phyloP scores from a whole-genome alignment of 148 eudicot species.

The Arctostaphylos glauca region DNA sequence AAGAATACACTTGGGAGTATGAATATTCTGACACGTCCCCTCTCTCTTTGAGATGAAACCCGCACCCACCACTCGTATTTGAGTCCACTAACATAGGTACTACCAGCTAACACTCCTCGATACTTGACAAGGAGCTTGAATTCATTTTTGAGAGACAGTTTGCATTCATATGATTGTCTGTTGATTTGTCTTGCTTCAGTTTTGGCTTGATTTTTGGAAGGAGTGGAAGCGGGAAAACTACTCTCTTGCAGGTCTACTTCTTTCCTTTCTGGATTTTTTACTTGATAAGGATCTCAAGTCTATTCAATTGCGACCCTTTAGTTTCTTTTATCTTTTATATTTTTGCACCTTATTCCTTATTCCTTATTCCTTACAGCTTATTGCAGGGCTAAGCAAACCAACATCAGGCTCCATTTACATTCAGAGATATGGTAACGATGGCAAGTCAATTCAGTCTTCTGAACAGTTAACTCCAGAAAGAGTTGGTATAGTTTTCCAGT shows the following conservation, averaged over 20 bases:
- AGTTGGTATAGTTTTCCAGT: conserved; percentile 96
- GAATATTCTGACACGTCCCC: neutral
- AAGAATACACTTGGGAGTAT: neutral
- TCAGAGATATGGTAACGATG: conserved; percentile 71
- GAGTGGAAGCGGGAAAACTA: conserved; percentile 98
- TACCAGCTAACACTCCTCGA: neutral
- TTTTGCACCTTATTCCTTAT: conserved; percentile 14
- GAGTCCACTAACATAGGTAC: neutral
- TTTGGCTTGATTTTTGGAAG: conserved; percentile 94
- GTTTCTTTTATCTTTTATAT: neutral
- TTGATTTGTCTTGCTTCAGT: conserved; percentile 40
- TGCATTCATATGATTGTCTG: conserved; percentile 8
- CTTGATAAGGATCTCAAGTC: neutral
- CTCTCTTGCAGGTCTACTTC: conserved; percentile 78
- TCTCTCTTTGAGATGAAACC: neutral
- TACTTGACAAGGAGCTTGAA: neutral
- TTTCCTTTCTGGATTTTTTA: neutral
- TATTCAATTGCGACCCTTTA: neutral
- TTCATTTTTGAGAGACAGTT: neutral
- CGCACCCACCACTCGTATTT: neutral
- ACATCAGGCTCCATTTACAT: conserved; percentile 79
- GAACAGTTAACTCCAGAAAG: conserved; percentile 53
- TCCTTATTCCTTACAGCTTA: conserved; percentile 50
- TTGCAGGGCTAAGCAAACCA: conserved; percentile 90
- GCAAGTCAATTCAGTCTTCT: conserved; percentile 47